These are phyloP conservation scores for Eremomyces bilateralis DNA, from an alignment of 495 filamentous ascomycete genomes.

Conservation along the genomic window DNA sequence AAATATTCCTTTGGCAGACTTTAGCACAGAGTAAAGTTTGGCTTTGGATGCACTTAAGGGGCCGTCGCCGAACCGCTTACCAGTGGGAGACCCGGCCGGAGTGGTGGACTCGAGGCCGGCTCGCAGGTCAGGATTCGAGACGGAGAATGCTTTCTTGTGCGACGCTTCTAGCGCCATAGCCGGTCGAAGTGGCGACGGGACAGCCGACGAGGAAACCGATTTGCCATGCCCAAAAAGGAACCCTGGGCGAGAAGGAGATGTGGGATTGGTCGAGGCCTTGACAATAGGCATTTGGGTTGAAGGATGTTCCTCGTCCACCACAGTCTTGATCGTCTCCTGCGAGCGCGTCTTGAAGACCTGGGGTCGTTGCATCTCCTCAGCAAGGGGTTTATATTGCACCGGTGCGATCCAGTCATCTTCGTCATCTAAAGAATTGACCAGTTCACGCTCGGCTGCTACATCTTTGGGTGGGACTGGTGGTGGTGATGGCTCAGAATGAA, in stretches of 20 bases:
- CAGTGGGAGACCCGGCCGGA: constrained; percentile 43
- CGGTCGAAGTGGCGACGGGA: constrained; percentile 20
- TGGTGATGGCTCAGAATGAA: constrained; percentile 3
- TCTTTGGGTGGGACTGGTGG: not conserved
- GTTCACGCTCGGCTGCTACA: too few species aligned
- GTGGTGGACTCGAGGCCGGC: constrained; percentile 33
- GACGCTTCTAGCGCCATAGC: constrained; percentile 17
- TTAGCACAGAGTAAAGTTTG: constrained; percentile 68
- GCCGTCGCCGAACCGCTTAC: constrained; percentile 44
- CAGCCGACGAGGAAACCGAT: constrained; percentile 31
- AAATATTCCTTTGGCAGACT: constrained; percentile 64
- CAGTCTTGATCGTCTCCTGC: too few species aligned
- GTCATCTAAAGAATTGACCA: too few species aligned
- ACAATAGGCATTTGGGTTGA: not conserved
- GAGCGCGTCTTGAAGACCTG: too few species aligned
- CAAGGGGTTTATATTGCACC: too few species aligned
- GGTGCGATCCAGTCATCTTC: constrained; percentile 66
- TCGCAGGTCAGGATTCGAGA: constrained; percentile 33
- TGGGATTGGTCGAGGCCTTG: not conserved
- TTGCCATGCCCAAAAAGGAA: constrained; percentile 24
- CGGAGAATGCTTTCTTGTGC: constrained; percentile 40
- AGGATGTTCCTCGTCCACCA: not conserved
- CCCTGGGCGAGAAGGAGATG: constrained; percentile 2
- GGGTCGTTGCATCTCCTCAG: too few species aligned
- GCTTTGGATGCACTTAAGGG: constrained; percentile 75